Evolutionary conservation across 2,329 filamentous ascomycete species (phyloP).

Genomic region (Lachnellula arida): DNA sequence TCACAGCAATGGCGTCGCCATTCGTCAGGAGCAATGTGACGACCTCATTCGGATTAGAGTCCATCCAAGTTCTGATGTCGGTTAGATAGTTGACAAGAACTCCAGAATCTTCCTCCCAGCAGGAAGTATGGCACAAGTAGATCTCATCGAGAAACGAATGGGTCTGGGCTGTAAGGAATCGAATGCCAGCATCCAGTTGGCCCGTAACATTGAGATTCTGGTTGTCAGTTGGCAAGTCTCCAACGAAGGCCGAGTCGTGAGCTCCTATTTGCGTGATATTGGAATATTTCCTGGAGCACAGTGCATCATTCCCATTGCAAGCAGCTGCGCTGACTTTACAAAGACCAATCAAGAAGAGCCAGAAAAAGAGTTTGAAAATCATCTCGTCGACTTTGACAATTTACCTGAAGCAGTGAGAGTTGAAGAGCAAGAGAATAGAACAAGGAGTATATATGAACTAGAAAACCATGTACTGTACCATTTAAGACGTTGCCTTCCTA

Average conservation of each 20-base stretch:
- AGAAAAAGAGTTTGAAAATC: not conserved
- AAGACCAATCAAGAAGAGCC: not conserved
- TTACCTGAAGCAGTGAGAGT: not conserved
- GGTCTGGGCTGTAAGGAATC: constrained; percentile 59
- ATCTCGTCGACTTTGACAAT: not conserved
- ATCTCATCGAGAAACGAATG: constrained; percentile 17
- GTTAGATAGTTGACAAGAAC: constrained; percentile 49
- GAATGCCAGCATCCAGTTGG: constrained; percentile 58
- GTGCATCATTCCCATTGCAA: constrained; percentile 75
- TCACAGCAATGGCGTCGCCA: constrained; percentile 50
- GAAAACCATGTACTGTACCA: not conserved
- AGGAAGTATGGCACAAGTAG: constrained; percentile 53
- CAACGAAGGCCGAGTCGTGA: constrained; percentile 50
- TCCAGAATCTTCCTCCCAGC: constrained; percentile 54
- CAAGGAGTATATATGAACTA: not conserved
- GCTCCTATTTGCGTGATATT: constrained; percentile 70
- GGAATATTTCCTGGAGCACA: constrained; percentile 69
- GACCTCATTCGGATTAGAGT: constrained; percentile 54
- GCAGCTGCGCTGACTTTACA: not conserved
- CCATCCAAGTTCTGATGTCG: constrained; percentile 56
- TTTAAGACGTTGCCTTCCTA: not conserved
- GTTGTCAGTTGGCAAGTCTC: constrained; percentile 37
- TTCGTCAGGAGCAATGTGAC: constrained; percentile 63
- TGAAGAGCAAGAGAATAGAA: not conserved
- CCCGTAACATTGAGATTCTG: constrained; percentile 54